Evolutionary conservation across 2,329 filamentous ascomycete genomes (phyloP).

Genomic region (Aureobasidium leucospermi): DNA sequence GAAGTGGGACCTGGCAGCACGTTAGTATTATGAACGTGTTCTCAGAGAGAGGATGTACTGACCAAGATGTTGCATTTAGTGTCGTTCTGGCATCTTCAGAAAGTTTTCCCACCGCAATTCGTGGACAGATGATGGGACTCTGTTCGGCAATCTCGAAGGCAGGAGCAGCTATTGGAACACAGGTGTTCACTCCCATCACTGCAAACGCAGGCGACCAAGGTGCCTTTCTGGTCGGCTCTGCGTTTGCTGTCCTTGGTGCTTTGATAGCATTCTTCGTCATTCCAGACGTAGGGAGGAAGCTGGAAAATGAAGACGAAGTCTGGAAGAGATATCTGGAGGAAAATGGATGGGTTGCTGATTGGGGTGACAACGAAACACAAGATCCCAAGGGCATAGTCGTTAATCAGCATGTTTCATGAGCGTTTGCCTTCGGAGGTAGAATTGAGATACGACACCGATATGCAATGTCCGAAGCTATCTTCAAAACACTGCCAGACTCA

Average conservation of each 20-base stretch:
- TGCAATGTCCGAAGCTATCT: too few species aligned
- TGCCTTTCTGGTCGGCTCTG: slow-evolving; percentile 75
- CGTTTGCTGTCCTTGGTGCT: slow-evolving; percentile 66
- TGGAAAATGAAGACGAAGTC: slow-evolving; percentile 27
- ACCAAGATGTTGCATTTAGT: too few species aligned
- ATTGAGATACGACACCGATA: too few species aligned
- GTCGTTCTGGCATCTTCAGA: slow-evolving; percentile 80
- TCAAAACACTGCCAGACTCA: not conserved
- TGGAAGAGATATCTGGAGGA: slow-evolving; percentile 40
- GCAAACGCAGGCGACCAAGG: slow-evolving; percentile 60
- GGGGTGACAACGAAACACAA: slow-evolving; percentile 3
- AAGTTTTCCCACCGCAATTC: slow-evolving; percentile 75
- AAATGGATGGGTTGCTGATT: slow-evolving; percentile 28
- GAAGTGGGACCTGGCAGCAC: slow-evolving; percentile 59
- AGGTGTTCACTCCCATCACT: slow-evolving; percentile 59
- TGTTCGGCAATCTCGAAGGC: slow-evolving; percentile 66
- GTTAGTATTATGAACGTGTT: too few species aligned
- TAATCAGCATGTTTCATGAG: not conserved
- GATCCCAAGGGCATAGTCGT: not conserved
- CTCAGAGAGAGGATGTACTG: too few species aligned
- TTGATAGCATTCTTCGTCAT: slow-evolving; percentile 51
- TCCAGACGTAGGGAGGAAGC: slow-evolving; percentile 21
- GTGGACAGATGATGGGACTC: slow-evolving; percentile 64
- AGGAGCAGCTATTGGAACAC: slow-evolving; percentile 72
- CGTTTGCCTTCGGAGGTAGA: too few species aligned